phyloP scores from a whole-genome alignment of 2,329 filamentous ascomycete genomes.

The Alternaria sp. region DNA sequence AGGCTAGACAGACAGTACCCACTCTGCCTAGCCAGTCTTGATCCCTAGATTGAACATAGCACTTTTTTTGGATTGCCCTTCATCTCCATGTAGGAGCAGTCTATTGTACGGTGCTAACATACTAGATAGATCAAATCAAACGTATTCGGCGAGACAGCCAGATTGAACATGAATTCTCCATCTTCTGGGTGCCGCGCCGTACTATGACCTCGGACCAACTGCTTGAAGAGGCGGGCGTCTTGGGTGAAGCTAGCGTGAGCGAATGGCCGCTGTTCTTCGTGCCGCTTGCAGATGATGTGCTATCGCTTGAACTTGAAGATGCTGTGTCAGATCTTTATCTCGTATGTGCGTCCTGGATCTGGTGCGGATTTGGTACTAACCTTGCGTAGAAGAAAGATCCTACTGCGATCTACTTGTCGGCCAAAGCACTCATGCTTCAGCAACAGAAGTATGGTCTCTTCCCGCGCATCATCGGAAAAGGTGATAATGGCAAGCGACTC shows the following conservation, averaged over 20 bases:
- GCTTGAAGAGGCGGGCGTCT: conserved; percentile 88
- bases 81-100: conserved; percentile 28
- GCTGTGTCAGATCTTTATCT: conserved; percentile 88
- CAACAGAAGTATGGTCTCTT: conserved; percentile 93
- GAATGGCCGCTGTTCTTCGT: conserved; percentile 91
- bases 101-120: conserved; percentile 57
- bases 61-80: conserved; percentile 36
- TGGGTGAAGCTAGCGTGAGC: conserved; percentile 88
- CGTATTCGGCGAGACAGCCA: conserved; percentile 85
- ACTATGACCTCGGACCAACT: conserved; percentile 91
- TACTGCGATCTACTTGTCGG: conserved; percentile 85
- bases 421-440: conserved; percentile 91
- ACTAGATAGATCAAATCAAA: conserved; percentile 80
- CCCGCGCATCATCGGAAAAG: conserved; percentile 92
- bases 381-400: conserved; percentile 75
- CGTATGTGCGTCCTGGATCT: conserved; percentile 49
- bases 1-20: conserved; percentile 62
- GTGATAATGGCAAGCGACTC: conserved; percentile 88
- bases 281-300: conserved; percentile 85
- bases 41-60: conserved; percentile 57
- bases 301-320: conserved; percentile 89
- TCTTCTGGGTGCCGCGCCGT: conserved; percentile 93
- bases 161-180: conserved; percentile 92
- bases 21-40: conserved; percentile 64
- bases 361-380: conserved; percentile 26